phyloP scores from a whole-genome alignment of 2,329 filamentous ascomycete genomes.

The Ophiostoma novo-ulmi region DNA sequence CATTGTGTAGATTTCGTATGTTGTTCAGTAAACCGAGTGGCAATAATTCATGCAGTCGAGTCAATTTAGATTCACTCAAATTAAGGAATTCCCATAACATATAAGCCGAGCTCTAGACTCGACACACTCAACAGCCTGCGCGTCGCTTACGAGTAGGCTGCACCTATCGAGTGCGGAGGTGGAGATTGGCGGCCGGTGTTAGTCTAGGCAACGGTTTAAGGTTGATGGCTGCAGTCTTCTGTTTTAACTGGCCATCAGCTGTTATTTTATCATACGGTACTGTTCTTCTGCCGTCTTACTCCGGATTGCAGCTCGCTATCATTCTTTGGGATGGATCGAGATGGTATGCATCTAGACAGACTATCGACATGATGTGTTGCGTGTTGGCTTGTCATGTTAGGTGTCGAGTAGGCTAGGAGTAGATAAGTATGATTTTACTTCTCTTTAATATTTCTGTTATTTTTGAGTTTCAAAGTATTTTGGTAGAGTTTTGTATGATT shows the following conservation, averaged over 20 bases:
- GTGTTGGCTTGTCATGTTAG: neutral
- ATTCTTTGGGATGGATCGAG: too few relatives aligned
- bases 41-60: too few relatives aligned
- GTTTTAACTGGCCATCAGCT: neutral
- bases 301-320: too few relatives aligned
- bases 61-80: too few relatives aligned
- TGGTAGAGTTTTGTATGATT: too few relatives aligned
- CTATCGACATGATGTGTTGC: neutral
- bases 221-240: neutral
- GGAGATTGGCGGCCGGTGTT: neutral
- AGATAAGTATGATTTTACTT: too few relatives aligned
- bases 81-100: neutral
- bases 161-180: neutral
- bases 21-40: too few relatives aligned
- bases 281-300: neutral
- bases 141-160: neutral
- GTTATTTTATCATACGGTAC: neutral
- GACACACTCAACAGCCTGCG: neutral
- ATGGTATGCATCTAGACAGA: too few relatives aligned
- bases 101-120: neutral
- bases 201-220: slow-evolving; percentile 7
- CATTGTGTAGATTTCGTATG: slow-evolving; percentile 18
- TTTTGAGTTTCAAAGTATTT: too few relatives aligned
- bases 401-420: neutral
- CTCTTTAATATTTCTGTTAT: too few relatives aligned